Conservation (phyloP, 2,329 filamentous ascomycete species). For the Teratosphaeria viscida region DNA sequence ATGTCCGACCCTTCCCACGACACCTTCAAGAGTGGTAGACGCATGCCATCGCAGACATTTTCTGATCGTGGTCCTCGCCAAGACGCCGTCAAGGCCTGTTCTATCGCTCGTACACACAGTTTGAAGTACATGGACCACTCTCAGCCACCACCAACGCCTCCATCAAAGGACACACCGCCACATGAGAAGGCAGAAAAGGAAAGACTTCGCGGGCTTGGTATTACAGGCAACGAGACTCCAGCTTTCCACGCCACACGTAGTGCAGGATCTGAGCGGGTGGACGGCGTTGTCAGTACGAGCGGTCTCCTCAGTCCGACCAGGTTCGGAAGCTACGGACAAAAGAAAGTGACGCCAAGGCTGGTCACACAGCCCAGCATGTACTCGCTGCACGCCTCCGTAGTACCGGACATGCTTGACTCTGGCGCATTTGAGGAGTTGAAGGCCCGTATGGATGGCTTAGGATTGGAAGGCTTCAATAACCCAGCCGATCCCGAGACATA, state of each 20-base stretch:
- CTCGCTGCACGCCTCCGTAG: conserved; percentile 20
- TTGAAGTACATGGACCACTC: conserved; percentile 19
- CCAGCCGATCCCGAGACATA: conserved; percentile 12
- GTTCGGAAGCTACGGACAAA: conserved; percentile 15
- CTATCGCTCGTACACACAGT: conserved; percentile 16
- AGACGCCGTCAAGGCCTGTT: conserved; percentile 1
- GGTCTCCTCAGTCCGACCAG: conserved; percentile 15
- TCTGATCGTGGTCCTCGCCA: conserved; percentile 5
- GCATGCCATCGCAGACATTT: conserved; percentile 7
- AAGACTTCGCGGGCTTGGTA: background rate
- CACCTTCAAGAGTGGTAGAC: conserved; percentile 5
- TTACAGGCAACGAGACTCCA: background rate
- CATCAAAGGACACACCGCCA: conserved; percentile 35
- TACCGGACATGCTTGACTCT: conserved; percentile 14
- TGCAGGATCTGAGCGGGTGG: background rate
- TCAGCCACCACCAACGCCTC: conserved; percentile 31
- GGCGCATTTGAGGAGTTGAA: conserved; percentile 19
- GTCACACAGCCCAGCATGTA: conserved; percentile 21
- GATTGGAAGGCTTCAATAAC: conserved; percentile 20
- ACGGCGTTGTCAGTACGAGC: conserved; percentile 10
- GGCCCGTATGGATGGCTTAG: conserved; percentile 16
- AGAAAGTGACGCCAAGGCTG: conserved; percentile 12
- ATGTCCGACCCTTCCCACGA: conserved; percentile 9
- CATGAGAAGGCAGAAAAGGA: conserved; percentile 5
- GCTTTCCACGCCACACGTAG: background rate